phyloP scores from a whole-genome alignment of 768 basidiomycete genomes.

The Xerocomellus amylosporus region DNA sequence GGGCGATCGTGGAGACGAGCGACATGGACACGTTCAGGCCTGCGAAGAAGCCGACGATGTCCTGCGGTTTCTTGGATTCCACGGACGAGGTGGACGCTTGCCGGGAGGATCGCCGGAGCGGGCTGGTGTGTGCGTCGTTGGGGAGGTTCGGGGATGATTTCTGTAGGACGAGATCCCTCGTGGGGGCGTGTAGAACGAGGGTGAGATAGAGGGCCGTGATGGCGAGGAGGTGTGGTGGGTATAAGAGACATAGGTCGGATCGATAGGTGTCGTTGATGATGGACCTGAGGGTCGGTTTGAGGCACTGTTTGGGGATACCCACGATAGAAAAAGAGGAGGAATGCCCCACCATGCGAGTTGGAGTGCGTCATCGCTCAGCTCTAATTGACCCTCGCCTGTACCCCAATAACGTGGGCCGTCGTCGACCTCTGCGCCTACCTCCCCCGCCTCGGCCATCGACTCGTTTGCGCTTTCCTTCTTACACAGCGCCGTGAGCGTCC shows the following conservation, averaged over 20 bases:
- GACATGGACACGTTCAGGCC: conserved; percentile 82
- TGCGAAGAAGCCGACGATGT: conserved; percentile 80
- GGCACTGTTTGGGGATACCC: neutral
- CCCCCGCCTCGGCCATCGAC: conserved; percentile 52
- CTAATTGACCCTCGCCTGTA: conserved; percentile 75
- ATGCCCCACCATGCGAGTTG: conserved; percentile 84
- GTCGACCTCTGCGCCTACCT: conserved; percentile 51
- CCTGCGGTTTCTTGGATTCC: conserved; percentile 44
- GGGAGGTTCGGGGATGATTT: conserved; percentile 31
- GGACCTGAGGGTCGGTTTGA: conserved; percentile 55
- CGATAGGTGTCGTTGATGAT: conserved; percentile 96
- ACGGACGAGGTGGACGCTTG: conserved; percentile 36
- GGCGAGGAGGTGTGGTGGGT: conserved; percentile 94
- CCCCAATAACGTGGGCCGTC: conserved; percentile 74
- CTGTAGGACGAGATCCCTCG: conserved; percentile 44
- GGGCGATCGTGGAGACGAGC: conserved; percentile 77
- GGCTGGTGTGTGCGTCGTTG: conserved; percentile 28
- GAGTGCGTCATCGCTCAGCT: conserved; percentile 69
- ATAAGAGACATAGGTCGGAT: conserved; percentile 87
- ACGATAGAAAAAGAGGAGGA: neutral
- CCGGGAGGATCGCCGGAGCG: conserved; percentile 56
- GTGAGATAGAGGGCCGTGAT: conserved; percentile 90
- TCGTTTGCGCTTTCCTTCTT: conserved; percentile 49
- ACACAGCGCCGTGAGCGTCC: conserved; percentile 77
- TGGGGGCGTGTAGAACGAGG: conserved; percentile 66